These are phyloP conservation scores for Sextonia rubra DNA, from an alignment of 164 flowering plant species.

Conservation along the genomic window DNA sequence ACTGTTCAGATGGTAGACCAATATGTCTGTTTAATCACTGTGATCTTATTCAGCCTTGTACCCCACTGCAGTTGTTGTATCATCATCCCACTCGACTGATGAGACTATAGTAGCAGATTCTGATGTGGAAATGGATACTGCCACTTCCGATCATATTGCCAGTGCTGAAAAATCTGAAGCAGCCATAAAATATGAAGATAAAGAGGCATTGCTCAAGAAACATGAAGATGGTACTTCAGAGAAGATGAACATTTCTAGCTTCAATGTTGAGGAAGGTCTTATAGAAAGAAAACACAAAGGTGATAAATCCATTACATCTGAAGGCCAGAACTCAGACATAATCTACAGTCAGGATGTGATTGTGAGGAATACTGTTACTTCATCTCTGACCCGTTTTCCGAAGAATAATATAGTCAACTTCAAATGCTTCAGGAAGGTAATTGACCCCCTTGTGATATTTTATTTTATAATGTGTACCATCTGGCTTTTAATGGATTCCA, in stretches of 20 bases:
- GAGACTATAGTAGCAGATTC: constrained; percentile 95
- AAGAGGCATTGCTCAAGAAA: constrained; percentile 13
- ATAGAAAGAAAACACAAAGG: constrained; percentile 19
- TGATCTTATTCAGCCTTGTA: constrained; percentile 2
- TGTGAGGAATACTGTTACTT: constrained; percentile 29
- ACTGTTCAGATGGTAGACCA: not conserved
- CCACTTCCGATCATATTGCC: constrained; percentile 28
- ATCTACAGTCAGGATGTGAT: constrained; percentile 68
- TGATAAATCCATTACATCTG: constrained; percentile 34
- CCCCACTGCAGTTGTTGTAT: constrained; percentile 48
- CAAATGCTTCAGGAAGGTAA: constrained; percentile 84
- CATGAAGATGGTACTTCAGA: constrained; percentile 13
- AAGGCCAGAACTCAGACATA: constrained; percentile 40
- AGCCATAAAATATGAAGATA: constrained; percentile 20
- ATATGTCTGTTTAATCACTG: not conserved
- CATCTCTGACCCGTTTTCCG: constrained; percentile 17
- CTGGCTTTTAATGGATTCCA: not conserved
- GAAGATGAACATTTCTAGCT: constrained; percentile 7
- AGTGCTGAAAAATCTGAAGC: constrained; percentile 14
- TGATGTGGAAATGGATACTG: constrained; percentile 66
- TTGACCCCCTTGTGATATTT: not conserved
- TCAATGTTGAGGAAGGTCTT: constrained; percentile 12
- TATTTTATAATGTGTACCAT: not conserved
- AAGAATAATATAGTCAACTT: constrained; percentile 41
- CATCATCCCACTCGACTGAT: constrained; percentile 87